Base-by-base conservation (phyloP, 768 basidiomycete species). In the Hericium erinaceus region DNA sequence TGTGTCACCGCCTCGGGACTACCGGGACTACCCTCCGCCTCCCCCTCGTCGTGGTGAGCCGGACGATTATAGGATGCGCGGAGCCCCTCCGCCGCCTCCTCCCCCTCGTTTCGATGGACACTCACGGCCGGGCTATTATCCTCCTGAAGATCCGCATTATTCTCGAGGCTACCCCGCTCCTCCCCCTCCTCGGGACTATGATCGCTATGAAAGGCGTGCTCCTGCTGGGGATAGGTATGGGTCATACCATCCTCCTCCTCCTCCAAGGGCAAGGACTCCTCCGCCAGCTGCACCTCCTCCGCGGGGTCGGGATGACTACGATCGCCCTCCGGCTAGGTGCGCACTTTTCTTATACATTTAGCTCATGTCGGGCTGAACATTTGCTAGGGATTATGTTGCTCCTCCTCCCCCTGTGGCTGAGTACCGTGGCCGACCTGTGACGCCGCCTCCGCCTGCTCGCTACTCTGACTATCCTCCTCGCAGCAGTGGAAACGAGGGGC, bases 41-140 rank as follows among this genome's bases (percentile, higher is more conserved):
- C 71, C 77, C 59, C 70, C 74, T 61, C 64, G 75, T 59, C 72
- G 74, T 62, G 80, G 84, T 58, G 87, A 91, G 51, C 77, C 81
- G 64, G 87, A 92, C 62, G 89, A 91, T 52, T 84, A 82, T 62
- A 77, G 84, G 64, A 64, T 69, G 64, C 77, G 85, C 49, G 85
- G 79, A 57, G 69, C 76, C 56, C 71, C 74, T 18, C 69, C 80
- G 26, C 75, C 74, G n/a, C 69, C 80, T 28, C 74, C 74, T n/a
- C 71, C 79, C 55, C 79, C 83, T 62, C 76, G 80, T 62, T 76
- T 82, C 58, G 79, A 81, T 33, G 33, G 8, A 33, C 33, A 33
- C 11, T 58, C 71, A 48, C 81, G 87, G 50, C 78, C 69, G 39
- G 69, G 67, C 28, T 74, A 75, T 60, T 74, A 74, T 60, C 64